Evolutionary conservation across 164 flowering plant genomes (phyloP), one percentile per base, ranked within the genome.

Genomic region (Santalum album): DNA sequence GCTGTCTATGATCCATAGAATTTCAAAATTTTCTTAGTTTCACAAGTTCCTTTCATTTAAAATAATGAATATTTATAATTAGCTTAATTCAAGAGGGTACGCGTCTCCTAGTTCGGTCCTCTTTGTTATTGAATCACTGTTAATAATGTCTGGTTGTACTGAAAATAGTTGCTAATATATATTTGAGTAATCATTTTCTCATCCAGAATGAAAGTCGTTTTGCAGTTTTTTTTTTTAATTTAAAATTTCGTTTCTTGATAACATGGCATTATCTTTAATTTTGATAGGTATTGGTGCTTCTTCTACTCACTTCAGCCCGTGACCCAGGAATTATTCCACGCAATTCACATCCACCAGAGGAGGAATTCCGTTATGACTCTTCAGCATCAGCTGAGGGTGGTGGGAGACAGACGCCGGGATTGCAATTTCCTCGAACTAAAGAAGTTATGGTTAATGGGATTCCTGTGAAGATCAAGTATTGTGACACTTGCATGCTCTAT

Each of bases 401-500:
- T 23, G 89, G 83, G 43, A 75, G 95, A 59, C 90, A 75, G 64
- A 88, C 92, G 21, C 88, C 96, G 35, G 73, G 76, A 53, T 67
- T 86, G 27, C 89, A 79, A 44, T 77, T 89, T 51, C 81, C 95
- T 46, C 75, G 91, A 24, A 79, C 83, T 18, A 89, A 82, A 69
- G 96, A 89, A 63, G 86, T 86, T 52, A 57, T 74, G 64, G 85
- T 89, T 35, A 78, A 89, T 72, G 91, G 91, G 16, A 35, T 82
- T 51, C 67, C 88, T 50, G 94, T 88, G 56, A 73, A 75, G 62
- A 78, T 85, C 51, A 89, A 89, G 46, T 89, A 89, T 54, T 89
- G 96, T 75, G 94, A 86, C 51, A 86, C 94, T n/a, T 89, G 96
- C 69, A 89, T 86, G 96, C 72, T 89, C n/a, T 89, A 83, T 69